Evolutionary conservation across 1,284 basidiomycete species (phyloP).

Genomic region (Marasmius fiardii): DNA sequence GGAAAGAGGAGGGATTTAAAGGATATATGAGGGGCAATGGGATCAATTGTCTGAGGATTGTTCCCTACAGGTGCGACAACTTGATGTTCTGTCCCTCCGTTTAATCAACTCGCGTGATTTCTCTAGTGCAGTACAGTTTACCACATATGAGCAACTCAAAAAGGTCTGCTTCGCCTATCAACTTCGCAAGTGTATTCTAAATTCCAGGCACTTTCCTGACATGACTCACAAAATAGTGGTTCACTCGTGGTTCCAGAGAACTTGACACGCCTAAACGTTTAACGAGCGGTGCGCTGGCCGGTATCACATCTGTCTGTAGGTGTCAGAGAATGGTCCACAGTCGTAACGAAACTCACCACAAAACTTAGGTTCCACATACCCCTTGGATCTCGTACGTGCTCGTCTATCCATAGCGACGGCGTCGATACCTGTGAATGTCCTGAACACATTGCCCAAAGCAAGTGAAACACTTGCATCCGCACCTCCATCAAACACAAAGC

Average conservation of each 20-base stretch:
- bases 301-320: conserved; percentile 85
- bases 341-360: conserved; percentile 2
- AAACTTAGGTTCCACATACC: conserved; percentile 78
- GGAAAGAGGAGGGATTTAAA: conserved; percentile 87
- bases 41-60: conserved; percentile 89
- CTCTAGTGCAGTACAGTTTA: conserved; percentile 87
- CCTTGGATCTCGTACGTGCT: conserved; percentile 90
- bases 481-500: conserved; percentile 15
- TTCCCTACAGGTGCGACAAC: conserved; percentile 61
- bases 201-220: not conserved
- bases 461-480: not conserved
- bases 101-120: conserved; percentile 2
- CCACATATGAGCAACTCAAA: conserved; percentile 88
- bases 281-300: conserved; percentile 83
- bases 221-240: conserved; percentile 44
- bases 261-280: conserved; percentile 85
- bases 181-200: conserved; percentile 8
- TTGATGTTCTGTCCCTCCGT: conserved; percentile 8
- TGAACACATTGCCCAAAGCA: conserved; percentile 11
- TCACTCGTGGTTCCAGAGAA: conserved; percentile 68
- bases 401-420: conserved; percentile 90
- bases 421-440: conserved; percentile 43
- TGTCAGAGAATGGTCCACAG: conserved; percentile 18
- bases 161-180: conserved; percentile 43
- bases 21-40: conserved; percentile 93